Percentiles rank a stretch among this genome's conserved stretches.
Evolutionary conservation across 257 asterid genomes (phyloP).

Genomic region (Gentiana straminea): DNA sequence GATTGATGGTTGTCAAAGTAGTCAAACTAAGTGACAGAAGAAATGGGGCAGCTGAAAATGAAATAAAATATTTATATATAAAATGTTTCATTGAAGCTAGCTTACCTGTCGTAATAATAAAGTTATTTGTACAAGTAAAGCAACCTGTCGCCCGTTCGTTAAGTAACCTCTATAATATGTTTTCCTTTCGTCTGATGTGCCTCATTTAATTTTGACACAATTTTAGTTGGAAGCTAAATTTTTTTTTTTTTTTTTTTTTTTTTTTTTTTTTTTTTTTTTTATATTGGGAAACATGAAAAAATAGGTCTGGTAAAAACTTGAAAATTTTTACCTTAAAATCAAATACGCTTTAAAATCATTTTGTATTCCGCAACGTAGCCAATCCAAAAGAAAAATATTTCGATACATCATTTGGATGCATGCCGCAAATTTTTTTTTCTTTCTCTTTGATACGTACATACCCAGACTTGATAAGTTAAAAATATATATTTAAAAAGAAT

Average conservation of each 20-base stretch:
- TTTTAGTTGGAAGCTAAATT: background rate
- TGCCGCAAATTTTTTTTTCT: too few species aligned
- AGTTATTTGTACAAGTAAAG: conserved; percentile 52
- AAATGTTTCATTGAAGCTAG: too few species aligned
- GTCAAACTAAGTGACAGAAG: too few species aligned
- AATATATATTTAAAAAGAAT: too few species aligned
- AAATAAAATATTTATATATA: too few species aligned
- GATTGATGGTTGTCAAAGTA: too few species aligned
- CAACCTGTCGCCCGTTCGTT: conserved; percentile 48
- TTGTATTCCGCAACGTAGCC: background rate
- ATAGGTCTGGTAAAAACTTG: background rate
- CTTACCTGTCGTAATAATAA: background rate
- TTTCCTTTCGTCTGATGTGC: conserved; percentile 11
- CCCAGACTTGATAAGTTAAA: too few species aligned
- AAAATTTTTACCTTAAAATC: background rate
- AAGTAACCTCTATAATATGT: conserved; percentile 31
- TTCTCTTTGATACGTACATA: too few species aligned
- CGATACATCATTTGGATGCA: too few species aligned
- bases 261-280: background rate
- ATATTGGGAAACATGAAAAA: background rate
- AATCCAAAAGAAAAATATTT: background rate
- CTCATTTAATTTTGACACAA: conserved; percentile 2
- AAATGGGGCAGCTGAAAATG: too few species aligned
- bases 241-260: background rate
- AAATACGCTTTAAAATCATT: background rate